phyloP scores from a whole-genome alignment of 495 filamentous ascomycete genomes.

The Aspergillus baeticus region DNA sequence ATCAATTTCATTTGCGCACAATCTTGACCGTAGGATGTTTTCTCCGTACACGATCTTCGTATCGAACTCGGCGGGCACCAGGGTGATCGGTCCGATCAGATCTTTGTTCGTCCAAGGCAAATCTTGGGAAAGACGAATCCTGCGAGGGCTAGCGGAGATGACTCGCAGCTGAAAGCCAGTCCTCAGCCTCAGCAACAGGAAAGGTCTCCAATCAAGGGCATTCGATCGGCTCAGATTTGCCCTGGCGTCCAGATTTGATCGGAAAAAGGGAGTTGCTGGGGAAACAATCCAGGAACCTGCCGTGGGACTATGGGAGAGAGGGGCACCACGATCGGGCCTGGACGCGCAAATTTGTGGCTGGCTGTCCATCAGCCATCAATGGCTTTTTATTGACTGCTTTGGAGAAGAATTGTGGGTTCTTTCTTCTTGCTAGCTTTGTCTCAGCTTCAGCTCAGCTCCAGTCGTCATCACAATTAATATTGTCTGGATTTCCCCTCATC shows the following conservation, averaged over 20 bases:
- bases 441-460: neutral
- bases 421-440: neutral
- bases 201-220: too few species aligned
- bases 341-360: neutral
- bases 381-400: neutral
- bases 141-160: slow-evolving; percentile 4
- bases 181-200: neutral
- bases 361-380: neutral
- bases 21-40: too few species aligned
- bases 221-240: slow-evolving; percentile 8
- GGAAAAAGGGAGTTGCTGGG: slow-evolving; percentile 34
- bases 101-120: neutral
- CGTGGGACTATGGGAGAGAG: neutral
- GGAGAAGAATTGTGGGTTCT: slow-evolving; percentile 1
- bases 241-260: slow-evolving; percentile 6
- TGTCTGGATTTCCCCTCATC: neutral
- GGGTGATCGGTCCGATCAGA: neutral
- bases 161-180: slow-evolving; percentile 13
- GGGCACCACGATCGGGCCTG: neutral
- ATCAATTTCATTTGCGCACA: too few species aligned
- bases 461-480: neutral
- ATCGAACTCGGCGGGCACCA: too few species aligned
- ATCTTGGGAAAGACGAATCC: neutral
- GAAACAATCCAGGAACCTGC: slow-evolving; percentile 23
- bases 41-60: too few species aligned